Conservation (phyloP, 768 basidiomycete species). For the Agaricus blazei region DNA sequence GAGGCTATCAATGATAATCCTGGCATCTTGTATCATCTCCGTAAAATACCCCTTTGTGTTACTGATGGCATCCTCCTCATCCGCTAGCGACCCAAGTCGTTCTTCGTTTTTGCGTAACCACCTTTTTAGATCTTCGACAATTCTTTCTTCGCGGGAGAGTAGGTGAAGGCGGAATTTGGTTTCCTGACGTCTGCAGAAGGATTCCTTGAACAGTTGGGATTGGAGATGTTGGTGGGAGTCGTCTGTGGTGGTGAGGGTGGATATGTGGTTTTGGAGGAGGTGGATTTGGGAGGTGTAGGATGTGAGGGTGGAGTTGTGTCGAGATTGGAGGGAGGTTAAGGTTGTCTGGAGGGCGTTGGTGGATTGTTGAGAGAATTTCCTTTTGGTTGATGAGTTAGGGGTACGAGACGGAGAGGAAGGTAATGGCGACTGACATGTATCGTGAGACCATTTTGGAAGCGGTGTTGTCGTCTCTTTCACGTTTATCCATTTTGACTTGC, state of each 20-base stretch:
- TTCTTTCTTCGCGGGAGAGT: slow-evolving; percentile 57
- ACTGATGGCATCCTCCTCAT: background rate
- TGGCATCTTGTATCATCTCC: slow-evolving; percentile 20
- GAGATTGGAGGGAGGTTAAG: slow-evolving; percentile 49
- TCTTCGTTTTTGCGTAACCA: slow-evolving; percentile 55
- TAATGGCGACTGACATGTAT: slow-evolving; percentile 58
- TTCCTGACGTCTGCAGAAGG: slow-evolving; percentile 69
- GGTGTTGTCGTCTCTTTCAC: slow-evolving; percentile 61
- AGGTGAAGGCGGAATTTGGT: slow-evolving; percentile 59
- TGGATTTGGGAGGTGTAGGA: slow-evolving; percentile 24
- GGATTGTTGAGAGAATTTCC: slow-evolving; percentile 81
- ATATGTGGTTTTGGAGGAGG: slow-evolving; percentile 41
- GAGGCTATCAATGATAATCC: slow-evolving; percentile 21
- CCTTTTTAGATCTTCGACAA: slow-evolving; percentile 47
- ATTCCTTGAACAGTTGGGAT: slow-evolving; percentile 65
- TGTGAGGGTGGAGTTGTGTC: slow-evolving; percentile 56
- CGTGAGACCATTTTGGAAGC: slow-evolving; percentile 81
- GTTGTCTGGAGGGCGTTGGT: slow-evolving; percentile 62
- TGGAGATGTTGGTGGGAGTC: slow-evolving; percentile 63
- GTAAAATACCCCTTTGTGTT: slow-evolving; percentile 11
- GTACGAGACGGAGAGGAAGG: background rate
- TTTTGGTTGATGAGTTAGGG: slow-evolving; percentile 19
- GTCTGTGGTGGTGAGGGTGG: slow-evolving; percentile 33
- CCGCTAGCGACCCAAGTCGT: slow-evolving; percentile 11
- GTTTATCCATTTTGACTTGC: slow-evolving; percentile 47